Conservation (phyloP, 768 basidiomycete genomes). For the Termitomyces sp. region DNA sequence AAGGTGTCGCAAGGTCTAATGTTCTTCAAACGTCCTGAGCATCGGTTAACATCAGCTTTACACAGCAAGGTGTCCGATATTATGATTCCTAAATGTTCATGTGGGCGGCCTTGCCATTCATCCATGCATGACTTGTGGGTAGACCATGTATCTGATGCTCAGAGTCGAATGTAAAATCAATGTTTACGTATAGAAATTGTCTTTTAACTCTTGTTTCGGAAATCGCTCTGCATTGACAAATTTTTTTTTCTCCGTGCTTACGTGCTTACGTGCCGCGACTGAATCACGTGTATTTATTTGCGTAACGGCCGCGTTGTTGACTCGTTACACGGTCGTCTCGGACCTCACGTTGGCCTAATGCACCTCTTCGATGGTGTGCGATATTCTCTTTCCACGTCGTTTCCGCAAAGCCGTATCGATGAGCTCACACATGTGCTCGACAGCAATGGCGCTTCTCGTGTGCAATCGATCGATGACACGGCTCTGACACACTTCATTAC, state of each 20-base stretch:
- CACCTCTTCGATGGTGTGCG: constrained; percentile 33
- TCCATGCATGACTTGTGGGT: not conserved
- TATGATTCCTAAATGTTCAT: not conserved
- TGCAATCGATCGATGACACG: constrained; percentile 26
- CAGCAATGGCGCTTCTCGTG: constrained; percentile 41
- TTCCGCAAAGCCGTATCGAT: constrained; percentile 31
- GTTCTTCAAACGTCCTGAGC: not conserved
- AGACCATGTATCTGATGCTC: too few species aligned
- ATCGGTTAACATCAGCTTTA: not conserved
- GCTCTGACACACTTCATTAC: constrained; percentile 50
- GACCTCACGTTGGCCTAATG: constrained; percentile 2
- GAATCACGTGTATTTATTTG: not conserved
- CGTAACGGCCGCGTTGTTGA: constrained; percentile 13
- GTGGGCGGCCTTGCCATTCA: too few species aligned
- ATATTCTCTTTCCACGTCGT: constrained; percentile 46
- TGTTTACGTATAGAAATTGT: not conserved
- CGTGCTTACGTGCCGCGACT: too few species aligned
- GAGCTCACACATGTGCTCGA: constrained; percentile 45
- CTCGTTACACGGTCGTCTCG: constrained; percentile 6
- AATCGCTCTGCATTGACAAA: too few species aligned
- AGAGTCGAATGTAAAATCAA: too few species aligned
- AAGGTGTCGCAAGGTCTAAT: not conserved
- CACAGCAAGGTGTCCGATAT: too few species aligned
- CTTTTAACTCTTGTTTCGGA: too few species aligned
- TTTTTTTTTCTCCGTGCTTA: too few species aligned